phyloP scores from a whole-genome alignment of 1,284 basidiomycete genomes.

The Anthracocystis walkeri region DNA sequence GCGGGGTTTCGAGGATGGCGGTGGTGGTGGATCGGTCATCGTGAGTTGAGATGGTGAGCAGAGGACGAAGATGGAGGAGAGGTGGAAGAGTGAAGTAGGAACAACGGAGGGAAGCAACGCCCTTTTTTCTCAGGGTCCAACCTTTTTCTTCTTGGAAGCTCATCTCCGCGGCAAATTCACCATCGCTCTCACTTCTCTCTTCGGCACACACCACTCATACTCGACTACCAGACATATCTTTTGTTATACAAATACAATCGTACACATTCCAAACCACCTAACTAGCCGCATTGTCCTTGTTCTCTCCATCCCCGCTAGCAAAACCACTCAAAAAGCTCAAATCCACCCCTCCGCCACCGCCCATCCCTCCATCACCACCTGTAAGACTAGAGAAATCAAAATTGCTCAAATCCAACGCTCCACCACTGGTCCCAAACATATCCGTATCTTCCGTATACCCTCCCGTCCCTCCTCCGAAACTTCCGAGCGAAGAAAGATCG shows the following conservation, averaged over 20 bases:
- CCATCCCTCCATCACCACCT: conserved; percentile 64
- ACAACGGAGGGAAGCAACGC: not conserved
- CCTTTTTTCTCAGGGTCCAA: conserved; percentile 18
- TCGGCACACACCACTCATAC: not conserved
- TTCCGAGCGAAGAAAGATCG: conserved; percentile 27
- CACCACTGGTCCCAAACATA: conserved; percentile 25
- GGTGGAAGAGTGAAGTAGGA: not conserved
- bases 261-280: conserved; percentile 27
- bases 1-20: not conserved
- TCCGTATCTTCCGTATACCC: conserved; percentile 22
- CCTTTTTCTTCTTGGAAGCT: conserved; percentile 52
- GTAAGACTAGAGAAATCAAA: conserved; percentile 43
- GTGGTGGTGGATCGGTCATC: not conserved
- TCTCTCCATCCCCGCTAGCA: conserved; percentile 28
- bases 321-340: conserved; percentile 68
- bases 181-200: not conserved
- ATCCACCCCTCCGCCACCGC: conserved; percentile 66
- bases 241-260: conserved; percentile 13
- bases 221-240: too few species aligned
- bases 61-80: not conserved
- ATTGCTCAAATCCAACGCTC: conserved; percentile 42
- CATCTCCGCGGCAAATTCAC: not conserved
- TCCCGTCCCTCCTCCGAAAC: conserved; percentile 8
- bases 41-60: not conserved
- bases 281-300: conserved; percentile 56